Conservation (phyloP, 2,329 filamentous ascomycete genomes). For the Fonsecaea pedrosoi region DNA sequence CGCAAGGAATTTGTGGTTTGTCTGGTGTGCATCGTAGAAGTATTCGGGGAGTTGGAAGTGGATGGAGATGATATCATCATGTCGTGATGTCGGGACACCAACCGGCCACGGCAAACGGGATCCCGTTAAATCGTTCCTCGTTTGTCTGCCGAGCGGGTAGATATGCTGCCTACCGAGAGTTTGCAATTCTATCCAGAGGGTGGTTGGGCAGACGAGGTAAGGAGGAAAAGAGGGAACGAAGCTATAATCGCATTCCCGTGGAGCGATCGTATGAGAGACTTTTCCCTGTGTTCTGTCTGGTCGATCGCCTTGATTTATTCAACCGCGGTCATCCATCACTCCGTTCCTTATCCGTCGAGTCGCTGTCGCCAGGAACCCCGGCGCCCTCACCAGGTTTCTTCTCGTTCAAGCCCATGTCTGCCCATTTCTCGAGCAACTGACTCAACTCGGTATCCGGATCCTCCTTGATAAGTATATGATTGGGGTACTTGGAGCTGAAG, state of each 20-base stretch:
- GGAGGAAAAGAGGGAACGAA: neutral
- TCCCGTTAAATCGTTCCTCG: neutral
- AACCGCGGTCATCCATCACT: neutral
- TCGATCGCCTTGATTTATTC: neutral
- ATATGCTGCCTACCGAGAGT: neutral
- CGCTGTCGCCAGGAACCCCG: neutral
- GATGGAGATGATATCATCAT: neutral
- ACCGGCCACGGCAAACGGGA: neutral
- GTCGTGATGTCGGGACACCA: neutral
- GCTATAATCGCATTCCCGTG: neutral
- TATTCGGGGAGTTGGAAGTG: neutral
- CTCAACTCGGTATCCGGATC: slow-evolving; percentile 21
- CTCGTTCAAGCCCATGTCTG: slow-evolving; percentile 10
- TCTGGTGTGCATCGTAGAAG: neutral
- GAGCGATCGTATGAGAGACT: neutral
- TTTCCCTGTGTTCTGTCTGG: neutral
- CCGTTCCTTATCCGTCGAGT: neutral
- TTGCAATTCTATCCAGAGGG: neutral
- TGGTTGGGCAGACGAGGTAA: neutral
- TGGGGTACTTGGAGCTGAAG: slow-evolving; percentile 29
- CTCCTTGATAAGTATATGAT: slow-evolving; percentile 21
- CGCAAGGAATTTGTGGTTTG: neutral
- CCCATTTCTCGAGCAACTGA: slow-evolving; percentile 25
- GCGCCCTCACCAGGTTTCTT: neutral
- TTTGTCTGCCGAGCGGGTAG: neutral